phyloP scores from a whole-genome alignment of 2,329 filamentous ascomycete species.

The Claviceps maximensis region DNA sequence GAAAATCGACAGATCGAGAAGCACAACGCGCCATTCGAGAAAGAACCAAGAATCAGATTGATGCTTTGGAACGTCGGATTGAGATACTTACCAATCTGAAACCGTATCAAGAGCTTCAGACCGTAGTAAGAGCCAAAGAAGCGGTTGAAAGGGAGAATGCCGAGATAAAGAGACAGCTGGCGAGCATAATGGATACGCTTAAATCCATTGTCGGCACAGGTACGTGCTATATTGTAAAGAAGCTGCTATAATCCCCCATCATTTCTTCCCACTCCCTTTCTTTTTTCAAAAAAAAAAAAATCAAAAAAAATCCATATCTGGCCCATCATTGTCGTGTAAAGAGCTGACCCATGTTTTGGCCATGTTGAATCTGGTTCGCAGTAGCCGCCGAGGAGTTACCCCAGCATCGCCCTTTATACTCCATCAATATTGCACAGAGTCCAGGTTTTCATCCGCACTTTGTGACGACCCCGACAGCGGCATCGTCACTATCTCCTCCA shows the following conservation, averaged over 20 bases:
- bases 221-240: conserved; percentile 6
- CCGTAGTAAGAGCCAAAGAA: conserved; percentile 62
- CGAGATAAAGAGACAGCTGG: conserved; percentile 58
- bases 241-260: too few species aligned
- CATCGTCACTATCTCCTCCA: background rate
- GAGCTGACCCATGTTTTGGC: background rate
- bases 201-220: conserved; percentile 39
- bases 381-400: background rate
- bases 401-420: background rate
- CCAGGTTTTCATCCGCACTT: background rate
- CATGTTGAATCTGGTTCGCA: background rate
- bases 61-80: conserved; percentile 58
- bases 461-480: background rate
- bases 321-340: too few species aligned
- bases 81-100: conserved; percentile 65
- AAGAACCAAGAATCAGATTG: conserved; percentile 69
- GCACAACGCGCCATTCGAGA: conserved; percentile 76
- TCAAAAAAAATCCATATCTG: background rate
- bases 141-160: conserved; percentile 66
- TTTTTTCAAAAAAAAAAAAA: too few species aligned
- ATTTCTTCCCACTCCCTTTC: too few species aligned
- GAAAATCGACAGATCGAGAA: conserved; percentile 54
- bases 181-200: conserved; percentile 49
- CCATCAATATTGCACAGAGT: background rate
- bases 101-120: conserved; percentile 72